Evolutionary conservation across 331 rosid species (phyloP).

Genomic region (Spiraea crenata): DNA sequence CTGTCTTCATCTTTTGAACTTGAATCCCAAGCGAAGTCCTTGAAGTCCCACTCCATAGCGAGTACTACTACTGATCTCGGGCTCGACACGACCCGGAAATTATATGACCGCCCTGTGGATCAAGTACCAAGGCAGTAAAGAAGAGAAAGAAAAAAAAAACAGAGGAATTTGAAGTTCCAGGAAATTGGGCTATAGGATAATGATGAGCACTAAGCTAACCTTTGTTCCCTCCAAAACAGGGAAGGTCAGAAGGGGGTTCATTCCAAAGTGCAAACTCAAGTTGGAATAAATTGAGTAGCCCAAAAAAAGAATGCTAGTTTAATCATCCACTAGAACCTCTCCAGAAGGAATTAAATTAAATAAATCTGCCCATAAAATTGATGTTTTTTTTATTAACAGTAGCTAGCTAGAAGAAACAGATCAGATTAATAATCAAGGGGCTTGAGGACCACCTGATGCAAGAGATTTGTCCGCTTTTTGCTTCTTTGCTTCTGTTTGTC

Average conservation of each 20-base stretch:
- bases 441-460: conserved; percentile 20
- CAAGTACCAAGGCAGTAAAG: too few species aligned
- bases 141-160: neutral
- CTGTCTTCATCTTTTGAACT: conserved; percentile 15
- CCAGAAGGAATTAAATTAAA: neutral
- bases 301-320: neutral
- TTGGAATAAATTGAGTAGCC: conserved; percentile 13
- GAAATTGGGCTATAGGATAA: neutral
- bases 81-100: too few species aligned
- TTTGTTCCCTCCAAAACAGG: conserved; percentile 27
- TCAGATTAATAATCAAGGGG: conserved; percentile 5
- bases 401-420: neutral
- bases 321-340: neutral
- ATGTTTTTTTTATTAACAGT: neutral
- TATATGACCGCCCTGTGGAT: too few species aligned
- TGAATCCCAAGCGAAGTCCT: conserved; percentile 38
- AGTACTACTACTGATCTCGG: too few species aligned
- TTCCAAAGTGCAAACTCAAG: conserved; percentile 17
- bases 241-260: conserved; percentile 26
- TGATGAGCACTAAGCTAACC: neutral
- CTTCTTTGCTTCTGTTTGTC: conserved; percentile 22
- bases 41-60: conserved; percentile 49
- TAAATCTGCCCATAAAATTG: neutral
- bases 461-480: conserved; percentile 17
- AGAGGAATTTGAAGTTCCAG: conserved; percentile 1